Conservation (phyloP, 768 basidiomycete species). For the Suillus brevipes region DNA sequence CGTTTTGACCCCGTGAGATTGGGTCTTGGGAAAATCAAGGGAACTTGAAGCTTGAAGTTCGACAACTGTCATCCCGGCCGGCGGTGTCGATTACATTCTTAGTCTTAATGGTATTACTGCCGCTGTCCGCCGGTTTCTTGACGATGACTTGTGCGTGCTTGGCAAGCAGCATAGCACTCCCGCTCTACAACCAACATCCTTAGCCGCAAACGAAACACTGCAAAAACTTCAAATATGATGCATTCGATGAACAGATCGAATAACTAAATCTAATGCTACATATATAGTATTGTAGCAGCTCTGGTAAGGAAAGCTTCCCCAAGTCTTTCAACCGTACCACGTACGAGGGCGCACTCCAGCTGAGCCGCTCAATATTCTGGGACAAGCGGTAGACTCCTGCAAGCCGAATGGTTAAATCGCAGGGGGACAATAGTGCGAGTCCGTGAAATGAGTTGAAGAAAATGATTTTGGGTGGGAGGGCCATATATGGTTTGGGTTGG, state of each 20-base stretch:
- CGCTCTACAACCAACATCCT: not conserved
- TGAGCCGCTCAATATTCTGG: slow-evolving; percentile 28
- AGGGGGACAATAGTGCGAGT: slow-evolving; percentile 41
- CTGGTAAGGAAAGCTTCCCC: slow-evolving; percentile 36
- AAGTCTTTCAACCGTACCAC: slow-evolving; percentile 13
- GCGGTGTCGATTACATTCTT: not conserved
- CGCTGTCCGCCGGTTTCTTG: not conserved
- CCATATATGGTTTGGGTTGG: not conserved
- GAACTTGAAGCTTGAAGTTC: too few relatives aligned
- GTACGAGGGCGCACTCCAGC: slow-evolving; percentile 28
- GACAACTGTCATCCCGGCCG: not conserved
- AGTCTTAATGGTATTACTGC: not conserved
- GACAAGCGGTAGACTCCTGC: slow-evolving; percentile 40
- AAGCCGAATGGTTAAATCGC: slow-evolving; percentile 16
- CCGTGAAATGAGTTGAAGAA: slow-evolving; percentile 30
- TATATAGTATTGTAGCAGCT: slow-evolving; percentile 25
- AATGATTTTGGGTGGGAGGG: not conserved
- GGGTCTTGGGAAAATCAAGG: not conserved
- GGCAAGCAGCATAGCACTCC: not conserved
- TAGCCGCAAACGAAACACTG: too few relatives aligned
- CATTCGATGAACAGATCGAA: too few relatives aligned
- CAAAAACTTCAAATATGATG: too few relatives aligned
- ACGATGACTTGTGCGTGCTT: not conserved
- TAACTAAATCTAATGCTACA: not conserved
- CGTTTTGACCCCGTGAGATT: not conserved